Percentiles rank a stretch among this genome's conserved stretches.
phyloP scores from a whole-genome alignment of 139 green algal genomes.

The Pedinophyceae sp. region DNA sequence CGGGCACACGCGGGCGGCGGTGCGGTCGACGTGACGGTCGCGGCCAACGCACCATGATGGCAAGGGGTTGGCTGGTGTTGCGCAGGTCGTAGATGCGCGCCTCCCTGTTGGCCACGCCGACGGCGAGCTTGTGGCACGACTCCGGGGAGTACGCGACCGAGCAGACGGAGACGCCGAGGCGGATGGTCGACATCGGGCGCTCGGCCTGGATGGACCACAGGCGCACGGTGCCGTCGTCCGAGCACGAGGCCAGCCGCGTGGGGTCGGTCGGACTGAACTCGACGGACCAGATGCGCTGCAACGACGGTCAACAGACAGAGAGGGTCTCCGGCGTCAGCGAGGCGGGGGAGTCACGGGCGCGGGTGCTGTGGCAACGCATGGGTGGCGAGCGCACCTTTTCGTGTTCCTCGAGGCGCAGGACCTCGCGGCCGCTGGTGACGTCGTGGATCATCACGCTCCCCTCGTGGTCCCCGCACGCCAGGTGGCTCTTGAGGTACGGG shows the following conservation, averaged over 20 bases:
- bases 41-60: too few species aligned
- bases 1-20: too few species aligned
- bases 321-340: too few species aligned
- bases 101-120: slow-evolving; percentile 59
- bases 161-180: slow-evolving; percentile 73
- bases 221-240: slow-evolving; percentile 80
- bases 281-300: slow-evolving; percentile 74
- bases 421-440: slow-evolving; percentile 9
- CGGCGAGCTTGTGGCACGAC: slow-evolving; percentile 47
- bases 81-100: slow-evolving; percentile 71
- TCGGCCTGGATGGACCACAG: slow-evolving; percentile 47
- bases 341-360: too few species aligned
- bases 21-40: too few species aligned
- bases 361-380: too few species aligned
- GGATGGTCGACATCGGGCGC: slow-evolving; percentile 24
- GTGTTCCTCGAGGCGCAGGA: slow-evolving; percentile 62
- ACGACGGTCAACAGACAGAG: too few species aligned
- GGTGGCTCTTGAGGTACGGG: slow-evolving; percentile 47
- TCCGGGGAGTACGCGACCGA: slow-evolving; percentile 58
- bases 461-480: slow-evolving; percentile 66
- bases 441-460: slow-evolving; percentile 55
- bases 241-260: slow-evolving; percentile 49
- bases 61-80: slow-evolving; percentile 13
- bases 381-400: too few species aligned
- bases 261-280: slow-evolving; percentile 45